These are phyloP conservation scores for Penicillium longicatenatum DNA, from an alignment of 495 filamentous ascomycete genomes.

Conservation along the genomic window DNA sequence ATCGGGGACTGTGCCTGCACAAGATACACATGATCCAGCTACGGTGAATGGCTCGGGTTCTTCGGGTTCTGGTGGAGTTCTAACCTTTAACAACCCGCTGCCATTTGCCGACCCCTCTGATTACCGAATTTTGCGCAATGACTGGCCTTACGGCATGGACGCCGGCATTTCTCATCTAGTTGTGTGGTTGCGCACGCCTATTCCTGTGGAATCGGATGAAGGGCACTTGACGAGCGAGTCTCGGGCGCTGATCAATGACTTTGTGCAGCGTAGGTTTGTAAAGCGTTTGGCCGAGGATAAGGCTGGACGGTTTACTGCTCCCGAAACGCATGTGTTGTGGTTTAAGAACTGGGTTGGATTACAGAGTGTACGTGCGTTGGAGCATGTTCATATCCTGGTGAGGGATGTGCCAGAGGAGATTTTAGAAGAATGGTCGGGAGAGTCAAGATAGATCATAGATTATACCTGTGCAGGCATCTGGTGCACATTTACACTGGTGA, in stretches of 20 bases:
- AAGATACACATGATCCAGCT: not conserved
- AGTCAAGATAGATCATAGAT: slow-evolving; percentile 11
- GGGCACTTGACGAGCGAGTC: slow-evolving; percentile 76
- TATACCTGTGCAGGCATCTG: not conserved
- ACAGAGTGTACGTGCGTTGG: slow-evolving; percentile 81
- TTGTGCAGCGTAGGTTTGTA: slow-evolving; percentile 69
- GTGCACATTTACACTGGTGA: no score
- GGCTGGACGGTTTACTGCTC: slow-evolving; percentile 33
- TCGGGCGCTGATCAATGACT: slow-evolving; percentile 60
- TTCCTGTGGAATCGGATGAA: slow-evolving; percentile 47
- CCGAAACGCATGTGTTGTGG: slow-evolving; percentile 70
- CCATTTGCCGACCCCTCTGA: slow-evolving; percentile 72
- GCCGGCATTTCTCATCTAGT: slow-evolving; percentile 66
- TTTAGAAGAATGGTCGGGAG: slow-evolving; percentile 62
- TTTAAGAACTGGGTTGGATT: slow-evolving; percentile 93
- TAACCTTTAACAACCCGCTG: slow-evolving; percentile 41
- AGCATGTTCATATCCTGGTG: slow-evolving; percentile 75
- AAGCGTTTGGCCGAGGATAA: slow-evolving; percentile 49
- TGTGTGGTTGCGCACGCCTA: slow-evolving; percentile 60
- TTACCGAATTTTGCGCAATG: slow-evolving; percentile 78
- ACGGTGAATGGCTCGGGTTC: not conserved
- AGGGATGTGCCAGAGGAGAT: slow-evolving; percentile 60
- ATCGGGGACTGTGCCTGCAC: slow-evolving; percentile 4
- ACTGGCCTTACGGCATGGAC: slow-evolving; percentile 86
- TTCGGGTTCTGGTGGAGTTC: not conserved